phyloP scores from a whole-genome alignment of 1,139 yeast genomes.

The Meyerozyma sp. region DNA sequence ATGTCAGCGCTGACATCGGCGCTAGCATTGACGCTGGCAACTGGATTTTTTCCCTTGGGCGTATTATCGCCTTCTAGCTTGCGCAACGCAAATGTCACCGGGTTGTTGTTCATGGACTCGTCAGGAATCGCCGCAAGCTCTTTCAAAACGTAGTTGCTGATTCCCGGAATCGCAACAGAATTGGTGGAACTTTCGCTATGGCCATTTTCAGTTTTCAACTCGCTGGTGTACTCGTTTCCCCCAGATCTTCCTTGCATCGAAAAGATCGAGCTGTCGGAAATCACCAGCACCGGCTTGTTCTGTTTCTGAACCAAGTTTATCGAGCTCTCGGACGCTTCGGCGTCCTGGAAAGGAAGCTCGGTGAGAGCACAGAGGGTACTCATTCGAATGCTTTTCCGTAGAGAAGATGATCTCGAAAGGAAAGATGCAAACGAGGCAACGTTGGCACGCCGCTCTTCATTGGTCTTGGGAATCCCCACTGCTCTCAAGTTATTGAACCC shows the following conservation, averaged over 20 bases:
- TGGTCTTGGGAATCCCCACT: conserved; percentile 13
- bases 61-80: conserved; percentile 67
- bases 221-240: neutral
- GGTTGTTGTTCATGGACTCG: conserved; percentile 54
- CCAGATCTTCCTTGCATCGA: conserved; percentile 14
- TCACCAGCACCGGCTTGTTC: conserved; percentile 15
- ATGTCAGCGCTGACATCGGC: neutral
- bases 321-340: conserved; percentile 10
- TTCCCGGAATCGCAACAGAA: conserved; percentile 55
- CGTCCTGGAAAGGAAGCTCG: conserved; percentile 34
- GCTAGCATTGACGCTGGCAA: too few relatives aligned
- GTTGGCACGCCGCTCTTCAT: conserved; percentile 8
- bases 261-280: conserved; percentile 33
- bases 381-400: conserved; percentile 28
- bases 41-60: neutral
- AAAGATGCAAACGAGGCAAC: conserved; percentile 19
- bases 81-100: conserved; percentile 67
- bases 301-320: conserved; percentile 1
- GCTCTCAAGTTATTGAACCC: conserved; percentile 34
- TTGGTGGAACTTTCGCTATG: conserved; percentile 14
- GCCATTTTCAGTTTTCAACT: neutral
- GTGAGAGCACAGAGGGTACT: conserved; percentile 39
- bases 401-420: conserved; percentile 20
- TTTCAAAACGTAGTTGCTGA: conserved; percentile 56
- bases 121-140: conserved; percentile 81